phyloP scores from a whole-genome alignment of 148 eudicot species.

The Rheum nobile region DNA sequence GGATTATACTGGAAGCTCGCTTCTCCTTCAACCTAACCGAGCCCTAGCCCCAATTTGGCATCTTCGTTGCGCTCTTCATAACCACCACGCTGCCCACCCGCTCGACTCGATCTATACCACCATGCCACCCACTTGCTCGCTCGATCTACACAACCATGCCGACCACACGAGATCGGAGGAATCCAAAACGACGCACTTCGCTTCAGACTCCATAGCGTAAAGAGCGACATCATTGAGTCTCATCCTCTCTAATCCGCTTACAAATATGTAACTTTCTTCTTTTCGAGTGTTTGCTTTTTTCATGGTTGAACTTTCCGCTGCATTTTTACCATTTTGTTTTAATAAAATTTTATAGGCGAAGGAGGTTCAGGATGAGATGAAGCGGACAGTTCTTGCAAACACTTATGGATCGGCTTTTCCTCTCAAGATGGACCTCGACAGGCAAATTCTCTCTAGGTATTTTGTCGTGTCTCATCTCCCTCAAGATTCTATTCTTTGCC shows the following conservation, averaged over 20 bases:
- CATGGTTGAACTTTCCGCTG: not conserved
- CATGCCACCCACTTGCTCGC: no score
- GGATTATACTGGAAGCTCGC: no score
- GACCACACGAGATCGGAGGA: constrained; percentile 71
- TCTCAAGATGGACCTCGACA: constrained; percentile 74
- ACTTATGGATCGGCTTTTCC: constrained; percentile 86
- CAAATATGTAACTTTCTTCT: constrained; percentile 29
- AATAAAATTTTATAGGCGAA: constrained; percentile 7
- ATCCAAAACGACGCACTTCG: constrained; percentile 55
- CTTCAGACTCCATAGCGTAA: constrained; percentile 70
- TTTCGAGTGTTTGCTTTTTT: constrained; percentile 4
- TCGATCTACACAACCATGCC: no score
- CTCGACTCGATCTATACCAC: no score
- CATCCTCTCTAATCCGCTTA: constrained; percentile 72
- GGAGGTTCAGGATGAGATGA: constrained; percentile 41
- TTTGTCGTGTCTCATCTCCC: not conserved
- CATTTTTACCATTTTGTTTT: not conserved
- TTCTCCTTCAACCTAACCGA: no score
- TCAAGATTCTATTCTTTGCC: not conserved
- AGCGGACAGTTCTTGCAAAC: constrained; percentile 37
- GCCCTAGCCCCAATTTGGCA: no score
- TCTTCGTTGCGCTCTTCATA: no score
- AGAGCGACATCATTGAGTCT: constrained; percentile 61
- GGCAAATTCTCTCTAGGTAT: constrained; percentile 70
- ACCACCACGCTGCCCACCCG: no score